A percentile compares a stretch with the other conserved stretches of the same genome.
Conservation (phyloP, 1,284 basidiomycete species). For the Boletus sp. region DNA sequence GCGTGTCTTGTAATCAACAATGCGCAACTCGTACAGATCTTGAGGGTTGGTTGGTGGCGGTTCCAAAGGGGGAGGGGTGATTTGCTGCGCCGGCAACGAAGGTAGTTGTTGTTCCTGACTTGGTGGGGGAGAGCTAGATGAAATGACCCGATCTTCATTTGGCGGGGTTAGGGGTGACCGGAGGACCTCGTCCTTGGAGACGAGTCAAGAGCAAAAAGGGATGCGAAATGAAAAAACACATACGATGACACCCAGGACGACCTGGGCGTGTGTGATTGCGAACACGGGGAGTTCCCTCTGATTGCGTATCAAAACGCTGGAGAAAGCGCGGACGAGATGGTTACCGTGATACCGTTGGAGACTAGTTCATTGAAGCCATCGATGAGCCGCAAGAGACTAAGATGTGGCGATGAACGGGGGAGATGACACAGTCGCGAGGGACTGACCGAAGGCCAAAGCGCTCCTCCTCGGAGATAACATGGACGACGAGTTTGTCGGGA, state of each 20-base stretch:
- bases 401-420: conserved; percentile 1
- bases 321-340: background rate
- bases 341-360: conserved; percentile 48
- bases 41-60: background rate
- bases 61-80: background rate
- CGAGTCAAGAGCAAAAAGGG: conserved; percentile 1
- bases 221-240: conserved; percentile 19
- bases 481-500: conserved; percentile 53
- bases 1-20: conserved; percentile 80
- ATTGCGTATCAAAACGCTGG: background rate
- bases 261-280: conserved; percentile 53
- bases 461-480: conserved; percentile 55
- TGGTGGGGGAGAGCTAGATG: conserved; percentile 3
- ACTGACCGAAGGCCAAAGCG: conserved; percentile 66
- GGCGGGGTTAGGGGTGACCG: background rate
- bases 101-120: conserved; percentile 19
- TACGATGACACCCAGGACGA: conserved; percentile 67
- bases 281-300: conserved; percentile 75
- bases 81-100: background rate
- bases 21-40: conserved; percentile 38
- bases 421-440: background rate
- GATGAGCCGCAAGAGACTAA: conserved; percentile 63
- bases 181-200: conserved; percentile 41
- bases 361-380: conserved; percentile 48
- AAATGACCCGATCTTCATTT: background rate